Conservation (phyloP, 805 yeast genomes). For the Wickerhamiella spandovensis region DNA sequence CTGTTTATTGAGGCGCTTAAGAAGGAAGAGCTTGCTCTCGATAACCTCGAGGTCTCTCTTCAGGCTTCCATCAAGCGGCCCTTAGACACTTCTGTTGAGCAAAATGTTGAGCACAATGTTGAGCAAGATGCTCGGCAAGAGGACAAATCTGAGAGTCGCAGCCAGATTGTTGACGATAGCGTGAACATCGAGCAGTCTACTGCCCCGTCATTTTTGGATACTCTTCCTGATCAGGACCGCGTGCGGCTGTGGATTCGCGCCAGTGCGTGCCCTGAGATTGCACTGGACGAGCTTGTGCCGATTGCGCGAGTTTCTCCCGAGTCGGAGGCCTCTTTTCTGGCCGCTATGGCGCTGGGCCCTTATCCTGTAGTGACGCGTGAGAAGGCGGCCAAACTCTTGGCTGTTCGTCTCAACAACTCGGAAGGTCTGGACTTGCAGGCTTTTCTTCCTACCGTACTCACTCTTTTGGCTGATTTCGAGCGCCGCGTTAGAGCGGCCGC, state of each 20-base stretch:
- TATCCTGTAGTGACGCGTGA: conserved; percentile 26
- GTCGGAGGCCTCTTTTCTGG: conserved; percentile 23
- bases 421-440: conserved; percentile 24
- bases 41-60: conserved; percentile 47
- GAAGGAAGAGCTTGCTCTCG: conserved; percentile 12
- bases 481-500: conserved; percentile 23
- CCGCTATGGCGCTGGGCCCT: conserved; percentile 25
- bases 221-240: conserved; percentile 9
- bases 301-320: conserved; percentile 14
- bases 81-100: conserved; percentile 3
- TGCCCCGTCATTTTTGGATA: conserved; percentile 10
- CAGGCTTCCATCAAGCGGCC: conserved; percentile 42
- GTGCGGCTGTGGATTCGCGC: conserved; percentile 17
- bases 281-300: conserved; percentile 9
- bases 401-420: conserved; percentile 7
- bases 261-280: conserved; percentile 5
- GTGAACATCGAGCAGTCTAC: conserved; percentile 13
- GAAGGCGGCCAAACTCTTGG: conserved; percentile 19
- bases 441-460: conserved; percentile 22
- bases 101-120: no score
- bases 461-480: conserved; percentile 24
- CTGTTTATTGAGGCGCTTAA: conserved; percentile 6
- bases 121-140: not conserved
- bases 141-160: not conserved
- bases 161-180: conserved; percentile 10